Evolutionary conservation across 257 asterid species (phyloP).

Genomic region (Nicotiana noctiflora): DNA sequence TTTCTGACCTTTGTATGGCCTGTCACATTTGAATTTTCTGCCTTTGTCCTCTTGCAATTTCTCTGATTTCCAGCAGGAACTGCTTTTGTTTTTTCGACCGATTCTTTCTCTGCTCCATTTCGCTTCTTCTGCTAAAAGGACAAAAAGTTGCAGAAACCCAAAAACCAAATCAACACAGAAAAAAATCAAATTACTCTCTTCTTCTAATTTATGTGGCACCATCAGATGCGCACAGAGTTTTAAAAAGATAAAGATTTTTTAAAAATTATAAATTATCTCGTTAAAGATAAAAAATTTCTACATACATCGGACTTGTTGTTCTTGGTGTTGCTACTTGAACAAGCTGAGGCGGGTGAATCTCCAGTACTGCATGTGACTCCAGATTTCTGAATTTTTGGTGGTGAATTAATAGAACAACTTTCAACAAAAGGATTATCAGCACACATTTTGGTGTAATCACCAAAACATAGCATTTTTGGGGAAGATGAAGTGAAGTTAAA

Average conservation of each 20-base stretch:
- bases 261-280: no score
- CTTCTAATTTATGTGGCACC: no score
- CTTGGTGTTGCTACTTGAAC: constrained; percentile 22
- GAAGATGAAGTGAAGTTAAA: constrained; percentile 26
- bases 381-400: constrained; percentile 28
- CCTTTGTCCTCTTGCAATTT: constrained; percentile 44
- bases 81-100: constrained; percentile 18
- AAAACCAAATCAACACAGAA: neutral
- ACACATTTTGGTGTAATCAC: constrained; percentile 21
- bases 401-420: neutral
- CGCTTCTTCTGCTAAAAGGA: constrained; percentile 36
- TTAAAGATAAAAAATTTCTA: no score
- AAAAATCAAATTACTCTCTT: neutral
- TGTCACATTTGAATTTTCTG: constrained; percentile 21
- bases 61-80: constrained; percentile 29
- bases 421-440: neutral
- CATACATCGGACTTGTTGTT: constrained; percentile 15
- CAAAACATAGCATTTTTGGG: constrained; percentile 67
- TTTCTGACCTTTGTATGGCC: constrained; percentile 67
- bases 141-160: neutral
- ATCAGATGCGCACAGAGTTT: no score
- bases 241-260: no score
- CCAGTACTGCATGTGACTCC: constrained; percentile 38
- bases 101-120: constrained; percentile 28
- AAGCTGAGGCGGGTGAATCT: constrained; percentile 25